These are phyloP conservation scores for Posidonia australis DNA, from an alignment of 106 monocot species.

Conservation along the genomic window DNA sequence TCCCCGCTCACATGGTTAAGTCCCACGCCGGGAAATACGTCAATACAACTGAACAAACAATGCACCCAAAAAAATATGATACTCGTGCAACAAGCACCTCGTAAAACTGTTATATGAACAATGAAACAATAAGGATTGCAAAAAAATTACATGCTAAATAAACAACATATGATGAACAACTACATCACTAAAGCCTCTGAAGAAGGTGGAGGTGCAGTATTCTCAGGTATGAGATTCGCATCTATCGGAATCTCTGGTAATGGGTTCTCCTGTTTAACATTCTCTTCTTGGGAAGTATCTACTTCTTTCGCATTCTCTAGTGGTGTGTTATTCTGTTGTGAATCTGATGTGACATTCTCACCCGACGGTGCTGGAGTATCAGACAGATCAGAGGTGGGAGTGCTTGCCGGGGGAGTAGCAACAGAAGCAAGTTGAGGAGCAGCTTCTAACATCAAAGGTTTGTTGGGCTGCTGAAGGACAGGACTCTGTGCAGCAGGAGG, in stretches of 20 bases:
- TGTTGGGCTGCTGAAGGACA: conserved; percentile 14
- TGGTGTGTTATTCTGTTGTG: background rate
- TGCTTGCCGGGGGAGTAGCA: background rate
- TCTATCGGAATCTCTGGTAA: background rate
- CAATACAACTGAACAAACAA: no score
- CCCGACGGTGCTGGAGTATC: background rate
- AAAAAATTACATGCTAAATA: no score
- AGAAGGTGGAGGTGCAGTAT: background rate
- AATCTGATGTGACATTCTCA: conserved; percentile 3
- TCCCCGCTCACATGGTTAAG: no score
- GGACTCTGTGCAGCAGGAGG: conserved; percentile 9
- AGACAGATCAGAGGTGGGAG: conserved; percentile 3
- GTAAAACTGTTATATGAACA: no score
- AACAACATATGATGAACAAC: no score
- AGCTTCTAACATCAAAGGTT: conserved; percentile 46
- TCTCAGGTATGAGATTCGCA: no score
- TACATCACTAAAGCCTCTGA: no score
- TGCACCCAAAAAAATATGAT: no score
- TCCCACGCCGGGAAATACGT: no score
- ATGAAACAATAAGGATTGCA: no score
- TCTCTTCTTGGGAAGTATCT: background rate
- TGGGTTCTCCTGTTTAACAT: background rate
- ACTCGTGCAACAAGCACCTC: no score
- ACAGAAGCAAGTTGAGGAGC: conserved; percentile 16
- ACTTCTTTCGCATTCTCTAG: conserved; percentile 1